phyloP scores from a whole-genome alignment of 768 basidiomycete genomes.

The Amanita brunnescens region DNA sequence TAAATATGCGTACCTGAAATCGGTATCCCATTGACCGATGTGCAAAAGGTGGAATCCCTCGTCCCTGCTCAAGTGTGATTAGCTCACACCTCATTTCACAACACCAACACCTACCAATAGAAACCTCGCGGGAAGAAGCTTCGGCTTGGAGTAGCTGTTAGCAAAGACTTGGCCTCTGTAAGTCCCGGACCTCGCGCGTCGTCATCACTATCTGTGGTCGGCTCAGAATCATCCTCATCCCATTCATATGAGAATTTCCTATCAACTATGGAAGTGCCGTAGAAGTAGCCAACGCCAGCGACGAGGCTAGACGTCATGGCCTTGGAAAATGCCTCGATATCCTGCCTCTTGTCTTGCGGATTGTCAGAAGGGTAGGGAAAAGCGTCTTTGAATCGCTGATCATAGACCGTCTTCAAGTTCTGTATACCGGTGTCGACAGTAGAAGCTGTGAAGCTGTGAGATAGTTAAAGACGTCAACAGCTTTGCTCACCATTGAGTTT shows the following conservation, averaged over 20 bases:
- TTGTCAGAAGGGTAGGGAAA: constrained; percentile 64
- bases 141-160: constrained; percentile 91
- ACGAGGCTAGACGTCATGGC: constrained; percentile 86
- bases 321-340: constrained; percentile 69
- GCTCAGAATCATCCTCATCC: constrained; percentile 56
- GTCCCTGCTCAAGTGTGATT: constrained; percentile 49
- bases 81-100: constrained; percentile 6
- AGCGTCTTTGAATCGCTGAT: constrained; percentile 53
- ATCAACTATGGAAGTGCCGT: constrained; percentile 84
- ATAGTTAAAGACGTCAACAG: neutral
- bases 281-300: constrained; percentile 93
- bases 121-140: constrained; percentile 98
- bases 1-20: constrained; percentile 36
- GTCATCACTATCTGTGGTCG: constrained; percentile 29
- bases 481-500: constrained; percentile 51
- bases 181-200: constrained; percentile 46
- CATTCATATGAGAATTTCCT: constrained; percentile 82
- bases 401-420: constrained; percentile 52
- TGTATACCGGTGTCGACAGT: constrained; percentile 63
- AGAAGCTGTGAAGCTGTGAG: constrained; percentile 33
- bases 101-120: constrained; percentile 61
- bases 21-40: constrained; percentile 90
- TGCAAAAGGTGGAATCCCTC: constrained; percentile 94
- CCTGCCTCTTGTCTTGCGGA: constrained; percentile 34
- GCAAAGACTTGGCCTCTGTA: constrained; percentile 65